A percentile compares a stretch with the other conserved stretches of the same genome.
Evolutionary conservation across 176 grass and related monocot species (phyloP).

Genomic region (Carex littledalei): DNA sequence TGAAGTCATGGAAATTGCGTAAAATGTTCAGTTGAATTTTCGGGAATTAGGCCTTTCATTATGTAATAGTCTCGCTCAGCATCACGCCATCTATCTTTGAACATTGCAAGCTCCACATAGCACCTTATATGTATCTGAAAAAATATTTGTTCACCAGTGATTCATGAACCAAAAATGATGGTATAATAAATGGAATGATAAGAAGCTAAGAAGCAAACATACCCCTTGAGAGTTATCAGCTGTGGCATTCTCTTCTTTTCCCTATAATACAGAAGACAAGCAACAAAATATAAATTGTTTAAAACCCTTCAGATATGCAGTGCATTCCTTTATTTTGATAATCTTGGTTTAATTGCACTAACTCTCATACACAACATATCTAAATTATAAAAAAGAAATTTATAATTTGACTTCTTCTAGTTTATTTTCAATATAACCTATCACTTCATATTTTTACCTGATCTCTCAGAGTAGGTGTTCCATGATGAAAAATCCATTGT

Average conservation of each 20-base stretch:
- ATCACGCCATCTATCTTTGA: not conserved
- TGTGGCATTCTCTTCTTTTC: not conserved
- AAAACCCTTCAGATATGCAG: not conserved
- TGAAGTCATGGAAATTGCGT: not conserved
- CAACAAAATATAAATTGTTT: not conserved
- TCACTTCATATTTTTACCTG: not conserved
- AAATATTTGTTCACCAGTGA: not conserved
- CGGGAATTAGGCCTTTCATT: not conserved
- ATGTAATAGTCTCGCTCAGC: not conserved
- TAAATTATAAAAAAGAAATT: not conserved
- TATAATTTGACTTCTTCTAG: too few species aligned
- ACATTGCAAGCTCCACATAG: not conserved
- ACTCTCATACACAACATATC: not conserved
- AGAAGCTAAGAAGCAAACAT: not conserved
- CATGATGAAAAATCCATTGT: slow-evolving; percentile 17
- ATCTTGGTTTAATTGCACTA: too few species aligned
- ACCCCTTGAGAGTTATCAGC: not conserved
- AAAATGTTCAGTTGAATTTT: not conserved
- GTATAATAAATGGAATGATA: not conserved
- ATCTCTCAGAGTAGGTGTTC: not conserved
- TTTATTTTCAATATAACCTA: not conserved
- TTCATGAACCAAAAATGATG: not conserved
- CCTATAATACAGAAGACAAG: not conserved
- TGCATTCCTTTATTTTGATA: too few species aligned
- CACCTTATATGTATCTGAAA: not conserved